Percentiles rank a stretch among this genome's conserved stretches.
Conservation (phyloP, 106 monocot genomes). For the Agapanthus africanus region DNA sequence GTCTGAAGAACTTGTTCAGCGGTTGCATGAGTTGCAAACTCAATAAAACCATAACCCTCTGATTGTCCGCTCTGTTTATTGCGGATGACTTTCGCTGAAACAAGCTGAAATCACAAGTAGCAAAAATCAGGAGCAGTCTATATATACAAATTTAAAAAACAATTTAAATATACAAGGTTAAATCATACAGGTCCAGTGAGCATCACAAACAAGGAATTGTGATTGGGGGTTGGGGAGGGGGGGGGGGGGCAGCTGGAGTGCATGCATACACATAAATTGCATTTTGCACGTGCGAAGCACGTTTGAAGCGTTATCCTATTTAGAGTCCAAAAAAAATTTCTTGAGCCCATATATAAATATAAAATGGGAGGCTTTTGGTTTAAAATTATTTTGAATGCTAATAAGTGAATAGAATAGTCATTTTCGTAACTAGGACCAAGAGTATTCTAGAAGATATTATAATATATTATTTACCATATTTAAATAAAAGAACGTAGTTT, state of each 20-base stretch:
- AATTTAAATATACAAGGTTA: neutral
- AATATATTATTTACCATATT: no score
- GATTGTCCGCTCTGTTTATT: slow-evolving; percentile 65
- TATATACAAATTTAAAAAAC: neutral
- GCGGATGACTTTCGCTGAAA: slow-evolving; percentile 55
- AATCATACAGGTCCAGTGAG: neutral
- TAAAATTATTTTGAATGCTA: no score
- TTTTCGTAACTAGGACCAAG: no score
- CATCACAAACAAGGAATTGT: neutral
- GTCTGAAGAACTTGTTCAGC: slow-evolving; percentile 60
- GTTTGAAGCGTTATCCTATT: no score
- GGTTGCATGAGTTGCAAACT: slow-evolving; percentile 54
- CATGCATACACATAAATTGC: neutral
- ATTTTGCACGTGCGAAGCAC: neutral
- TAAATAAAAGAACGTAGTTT: no score
- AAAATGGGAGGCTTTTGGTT: no score
- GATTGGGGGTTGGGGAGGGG: no score
- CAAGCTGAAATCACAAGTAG: slow-evolving; percentile 25
- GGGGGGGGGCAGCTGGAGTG: no score
- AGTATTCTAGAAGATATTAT: no score
- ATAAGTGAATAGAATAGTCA: no score
- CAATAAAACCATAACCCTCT: slow-evolving; percentile 86
- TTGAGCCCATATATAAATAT: no score
- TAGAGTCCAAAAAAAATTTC: no score
- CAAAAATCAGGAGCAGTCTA: neutral